phyloP scores from a whole-genome alignment of 2,329 filamentous ascomycete genomes.

The Sporothrix protearum region DNA sequence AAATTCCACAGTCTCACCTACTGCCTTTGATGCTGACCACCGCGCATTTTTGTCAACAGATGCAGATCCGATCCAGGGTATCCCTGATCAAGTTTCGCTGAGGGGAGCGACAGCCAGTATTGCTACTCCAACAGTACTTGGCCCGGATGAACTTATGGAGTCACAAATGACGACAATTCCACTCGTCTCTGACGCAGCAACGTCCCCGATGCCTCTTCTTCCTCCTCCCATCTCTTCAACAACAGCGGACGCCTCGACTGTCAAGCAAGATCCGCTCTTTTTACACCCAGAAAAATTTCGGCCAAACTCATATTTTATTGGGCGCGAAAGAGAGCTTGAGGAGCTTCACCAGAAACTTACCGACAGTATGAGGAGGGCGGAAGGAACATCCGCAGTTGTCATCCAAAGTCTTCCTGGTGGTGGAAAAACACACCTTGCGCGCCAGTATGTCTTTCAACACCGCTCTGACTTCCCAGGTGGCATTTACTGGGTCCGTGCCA shows the following conservation, averaged over 20 bases:
- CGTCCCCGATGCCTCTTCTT: conserved; percentile 26
- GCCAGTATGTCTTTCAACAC: conserved; percentile 63
- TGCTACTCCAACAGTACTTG: neutral
- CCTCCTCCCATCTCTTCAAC: neutral
- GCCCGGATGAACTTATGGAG: neutral
- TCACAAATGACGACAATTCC: neutral
- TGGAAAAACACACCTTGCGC: conserved; percentile 66
- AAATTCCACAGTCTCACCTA: too few species aligned
- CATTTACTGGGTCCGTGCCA: conserved; percentile 66
- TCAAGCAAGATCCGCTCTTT: conserved; percentile 33
- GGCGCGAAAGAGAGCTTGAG: conserved; percentile 55
- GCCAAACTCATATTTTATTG: conserved; percentile 60
- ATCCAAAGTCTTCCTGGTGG: conserved; percentile 62
- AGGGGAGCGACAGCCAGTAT: neutral
- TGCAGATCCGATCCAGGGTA: neutral
- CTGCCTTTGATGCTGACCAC: neutral
- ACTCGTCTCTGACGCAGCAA: conserved; percentile 4
- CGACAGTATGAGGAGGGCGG: conserved; percentile 51
- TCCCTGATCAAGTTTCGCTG: neutral
- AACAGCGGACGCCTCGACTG: neutral
- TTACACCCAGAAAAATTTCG: conserved; percentile 56
- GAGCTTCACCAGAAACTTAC: conserved; percentile 58
- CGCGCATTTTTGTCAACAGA: neutral
- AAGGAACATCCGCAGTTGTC: conserved; percentile 61
- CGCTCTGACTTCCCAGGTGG: conserved; percentile 59